Evolutionary conservation across 495 filamentous ascomycete genomes (phyloP).

Genomic region (Sordaria brevicollis): DNA sequence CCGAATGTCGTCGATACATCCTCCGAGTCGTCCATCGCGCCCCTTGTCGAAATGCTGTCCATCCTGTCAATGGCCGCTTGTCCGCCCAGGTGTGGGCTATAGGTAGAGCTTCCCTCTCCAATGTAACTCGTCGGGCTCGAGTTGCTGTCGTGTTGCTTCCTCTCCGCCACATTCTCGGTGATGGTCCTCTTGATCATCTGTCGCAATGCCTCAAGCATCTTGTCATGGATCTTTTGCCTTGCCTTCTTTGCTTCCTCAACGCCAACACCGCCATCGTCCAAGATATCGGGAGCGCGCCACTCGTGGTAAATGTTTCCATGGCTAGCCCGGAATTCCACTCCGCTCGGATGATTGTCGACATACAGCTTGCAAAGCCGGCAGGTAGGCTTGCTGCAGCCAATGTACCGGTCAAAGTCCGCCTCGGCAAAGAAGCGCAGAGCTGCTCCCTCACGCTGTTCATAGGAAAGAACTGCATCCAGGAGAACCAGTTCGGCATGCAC

Average conservation of each 20-base stretch:
- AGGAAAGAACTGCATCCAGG: slow-evolving; percentile 15
- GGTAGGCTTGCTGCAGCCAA: slow-evolving; percentile 30
- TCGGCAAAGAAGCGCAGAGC: slow-evolving; percentile 18
- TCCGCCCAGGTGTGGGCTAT: background rate
- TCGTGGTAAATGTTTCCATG: slow-evolving; percentile 27
- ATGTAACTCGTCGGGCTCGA: slow-evolving; percentile 1
- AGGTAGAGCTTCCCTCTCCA: background rate
- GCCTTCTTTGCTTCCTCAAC: background rate
- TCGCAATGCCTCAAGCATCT: slow-evolving; percentile 4
- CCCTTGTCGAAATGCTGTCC: background rate
- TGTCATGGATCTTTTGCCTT: background rate
- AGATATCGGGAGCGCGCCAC: slow-evolving; percentile 22
- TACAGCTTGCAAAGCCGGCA: slow-evolving; percentile 27
- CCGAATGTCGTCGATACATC: background rate
- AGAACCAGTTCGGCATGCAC: slow-evolving; percentile 28
- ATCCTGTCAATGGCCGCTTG: background rate
- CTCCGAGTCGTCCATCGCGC: background rate
- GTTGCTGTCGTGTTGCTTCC: slow-evolving; percentile 8
- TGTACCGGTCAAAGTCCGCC: slow-evolving; percentile 17
- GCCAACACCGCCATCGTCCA: background rate
- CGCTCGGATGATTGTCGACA: slow-evolving; percentile 12
- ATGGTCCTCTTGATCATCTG: slow-evolving; percentile 6
- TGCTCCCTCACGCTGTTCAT: background rate
- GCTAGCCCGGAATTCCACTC: slow-evolving; percentile 13
- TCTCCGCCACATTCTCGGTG: background rate